Conservation (phyloP, 768 basidiomycete species). For the Lentinula sp. region DNA sequence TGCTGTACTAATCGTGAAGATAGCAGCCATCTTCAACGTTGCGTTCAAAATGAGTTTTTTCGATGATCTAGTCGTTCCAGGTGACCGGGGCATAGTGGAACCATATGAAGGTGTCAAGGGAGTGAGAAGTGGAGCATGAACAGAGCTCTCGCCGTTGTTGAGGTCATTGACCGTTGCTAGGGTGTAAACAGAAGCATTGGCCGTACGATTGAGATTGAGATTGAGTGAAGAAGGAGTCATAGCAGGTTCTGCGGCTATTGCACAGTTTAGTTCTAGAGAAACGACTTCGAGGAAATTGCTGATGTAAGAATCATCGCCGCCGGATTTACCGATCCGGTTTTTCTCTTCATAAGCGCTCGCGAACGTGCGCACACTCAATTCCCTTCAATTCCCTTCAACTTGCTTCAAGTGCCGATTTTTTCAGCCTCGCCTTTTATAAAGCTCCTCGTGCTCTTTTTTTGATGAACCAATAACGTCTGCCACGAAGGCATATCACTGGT, state of each 20-base stretch:
- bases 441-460: no score
- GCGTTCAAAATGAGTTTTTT: conserved; percentile 70
- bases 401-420: no score
- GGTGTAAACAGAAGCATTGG: conserved; percentile 52
- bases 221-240: conserved; percentile 11
- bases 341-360: neutral
- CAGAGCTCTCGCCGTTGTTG: conserved; percentile 19
- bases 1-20: conserved; percentile 66
- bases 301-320: neutral
- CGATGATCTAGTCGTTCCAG: conserved; percentile 31
- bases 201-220: conserved; percentile 15
- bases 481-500: no score
- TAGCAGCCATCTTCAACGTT: conserved; percentile 72
- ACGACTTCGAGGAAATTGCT: neutral
- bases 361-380: no score
- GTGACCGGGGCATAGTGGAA: conserved; percentile 29
- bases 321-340: neutral
- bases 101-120: conserved; percentile 49
- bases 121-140: conserved; percentile 35
- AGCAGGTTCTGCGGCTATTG: neutral
- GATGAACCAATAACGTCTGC: no score
- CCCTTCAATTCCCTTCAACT: no score
- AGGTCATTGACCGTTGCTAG: conserved; percentile 48
- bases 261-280: neutral
- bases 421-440: no score